Evolutionary conservation across 805 yeast species (phyloP).

Genomic region (Sugiyamaella marilandica): DNA sequence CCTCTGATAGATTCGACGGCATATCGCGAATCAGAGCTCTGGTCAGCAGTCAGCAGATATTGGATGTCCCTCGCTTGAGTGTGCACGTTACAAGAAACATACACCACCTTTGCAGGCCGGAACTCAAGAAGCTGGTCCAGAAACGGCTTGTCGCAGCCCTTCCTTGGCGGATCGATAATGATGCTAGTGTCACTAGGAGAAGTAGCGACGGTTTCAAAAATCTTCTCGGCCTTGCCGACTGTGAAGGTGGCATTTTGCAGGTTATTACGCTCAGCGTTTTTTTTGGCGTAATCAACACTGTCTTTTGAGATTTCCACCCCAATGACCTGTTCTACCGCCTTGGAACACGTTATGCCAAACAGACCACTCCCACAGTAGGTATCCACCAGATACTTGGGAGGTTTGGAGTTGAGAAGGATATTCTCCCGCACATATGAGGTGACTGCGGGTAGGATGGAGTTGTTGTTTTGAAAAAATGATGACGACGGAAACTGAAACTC

Average conservation of each 20-base stretch:
- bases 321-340: slow-evolving; percentile 73
- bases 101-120: slow-evolving; percentile 82
- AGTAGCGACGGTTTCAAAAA: slow-evolving; percentile 60
- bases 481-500: slow-evolving; percentile 88
- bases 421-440: slow-evolving; percentile 76
- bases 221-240: slow-evolving; percentile 87
- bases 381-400: slow-evolving; percentile 72
- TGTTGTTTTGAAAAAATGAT: slow-evolving; percentile 91
- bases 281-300: slow-evolving; percentile 79
- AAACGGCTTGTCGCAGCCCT: slow-evolving; percentile 90
- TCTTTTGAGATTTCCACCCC: slow-evolving; percentile 95
- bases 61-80: slow-evolving; percentile 94
- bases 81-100: slow-evolving; percentile 95
- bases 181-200: slow-evolving; percentile 78
- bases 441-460: slow-evolving; percentile 79
- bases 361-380: slow-evolving; percentile 97
- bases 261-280: slow-evolving; percentile 72
- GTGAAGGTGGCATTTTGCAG: slow-evolving; percentile 77
- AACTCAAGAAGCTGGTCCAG: slow-evolving; percentile 79
- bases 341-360: slow-evolving; percentile 80
- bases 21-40: slow-evolving; percentile 42
- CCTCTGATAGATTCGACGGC: slow-evolving; percentile 81
- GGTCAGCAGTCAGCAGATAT: slow-evolving; percentile 66
- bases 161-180: slow-evolving; percentile 94
- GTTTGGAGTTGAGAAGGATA: slow-evolving; percentile 42